Percentiles rank a stretch among this genome's conserved stretches.
These are phyloP conservation scores for Schoenoplectus tabernaemontani DNA, from an alignment of 202 grass and related monocot genomes.

Conservation along the genomic window DNA sequence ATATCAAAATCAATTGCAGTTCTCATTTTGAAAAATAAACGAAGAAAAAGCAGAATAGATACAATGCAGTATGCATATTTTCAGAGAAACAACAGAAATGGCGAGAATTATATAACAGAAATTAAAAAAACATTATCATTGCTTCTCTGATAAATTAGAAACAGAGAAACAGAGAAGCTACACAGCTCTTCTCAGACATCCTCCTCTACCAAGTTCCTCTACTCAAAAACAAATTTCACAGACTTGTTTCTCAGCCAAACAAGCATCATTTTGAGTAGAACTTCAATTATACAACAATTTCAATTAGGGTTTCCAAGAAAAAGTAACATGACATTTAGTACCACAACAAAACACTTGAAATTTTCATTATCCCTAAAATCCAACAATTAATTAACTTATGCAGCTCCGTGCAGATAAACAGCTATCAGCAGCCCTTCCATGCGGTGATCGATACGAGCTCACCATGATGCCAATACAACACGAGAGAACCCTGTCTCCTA, in stretches of 20 bases:
- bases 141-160: constrained; percentile 14
- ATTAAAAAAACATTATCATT: constrained; percentile 17
- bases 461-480: constrained; percentile 65
- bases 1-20: not conserved
- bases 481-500: constrained; percentile 52
- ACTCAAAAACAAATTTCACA: constrained; percentile 14
- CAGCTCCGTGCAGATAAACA: not conserved
- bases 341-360: constrained; percentile 35
- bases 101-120: not conserved
- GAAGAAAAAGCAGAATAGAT: not conserved
- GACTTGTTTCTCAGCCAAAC: constrained; percentile 12
- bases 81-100: not conserved
- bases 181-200: constrained; percentile 14
- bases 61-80: not conserved
- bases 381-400: constrained; percentile 23
- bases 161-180: constrained; percentile 15
- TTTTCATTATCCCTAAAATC: constrained; percentile 64
- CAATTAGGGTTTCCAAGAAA: constrained; percentile 39
- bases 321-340: constrained; percentile 31
- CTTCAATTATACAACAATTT: constrained; percentile 36
- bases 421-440: constrained; percentile 52
- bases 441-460: constrained; percentile 69
- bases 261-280: constrained; percentile 22
- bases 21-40: not conserved
- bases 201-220: constrained; percentile 11